A percentile compares a stretch with the other conserved stretches of the same genome.
Evolutionary conservation across 768 basidiomycete species (phyloP).

Genomic region (Tricholoma bakamatsutake): DNA sequence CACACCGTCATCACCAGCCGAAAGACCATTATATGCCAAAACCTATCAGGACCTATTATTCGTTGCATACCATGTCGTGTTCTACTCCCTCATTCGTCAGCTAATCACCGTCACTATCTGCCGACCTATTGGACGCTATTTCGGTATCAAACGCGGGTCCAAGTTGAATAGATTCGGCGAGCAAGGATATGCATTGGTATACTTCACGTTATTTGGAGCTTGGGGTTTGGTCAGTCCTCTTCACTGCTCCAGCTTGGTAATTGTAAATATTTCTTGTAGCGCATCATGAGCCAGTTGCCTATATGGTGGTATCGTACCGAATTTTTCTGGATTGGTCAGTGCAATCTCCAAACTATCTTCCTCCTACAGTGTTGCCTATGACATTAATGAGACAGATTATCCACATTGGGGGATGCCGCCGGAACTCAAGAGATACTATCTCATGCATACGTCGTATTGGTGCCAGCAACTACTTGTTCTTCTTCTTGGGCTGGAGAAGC

Average conservation of each 20-base stretch:
- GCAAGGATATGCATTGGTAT: conserved; percentile 82
- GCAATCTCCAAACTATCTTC: background rate
- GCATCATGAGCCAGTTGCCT: conserved; percentile 75
- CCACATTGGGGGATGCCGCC: conserved; percentile 87
- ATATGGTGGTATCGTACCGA: conserved; percentile 85
- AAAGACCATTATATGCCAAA: conserved; percentile 65
- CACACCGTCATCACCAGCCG: conserved; percentile 43
- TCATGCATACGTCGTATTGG: conserved; percentile 94
- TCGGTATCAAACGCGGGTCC: conserved; percentile 57
- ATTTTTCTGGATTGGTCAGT: conserved; percentile 77
- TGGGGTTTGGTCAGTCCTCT: conserved; percentile 70
- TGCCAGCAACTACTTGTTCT: conserved; percentile 88
- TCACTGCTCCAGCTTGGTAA: background rate
- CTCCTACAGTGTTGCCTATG: background rate
- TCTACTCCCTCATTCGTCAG: conserved; percentile 89
- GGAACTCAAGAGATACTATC: conserved; percentile 86
- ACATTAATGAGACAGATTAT: conserved; percentile 48
- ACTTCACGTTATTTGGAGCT: conserved; percentile 63
- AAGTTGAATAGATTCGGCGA: conserved; percentile 88
- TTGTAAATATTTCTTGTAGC: conserved; percentile 33
- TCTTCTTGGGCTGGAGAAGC: conserved; percentile 83
- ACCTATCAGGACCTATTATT: conserved; percentile 73
- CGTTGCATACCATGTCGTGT: conserved; percentile 75
- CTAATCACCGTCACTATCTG: conserved; percentile 58
- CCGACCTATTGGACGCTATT: conserved; percentile 59